Conservation (phyloP, 176 grass and related monocot genomes). For the Avena atlantica region DNA sequence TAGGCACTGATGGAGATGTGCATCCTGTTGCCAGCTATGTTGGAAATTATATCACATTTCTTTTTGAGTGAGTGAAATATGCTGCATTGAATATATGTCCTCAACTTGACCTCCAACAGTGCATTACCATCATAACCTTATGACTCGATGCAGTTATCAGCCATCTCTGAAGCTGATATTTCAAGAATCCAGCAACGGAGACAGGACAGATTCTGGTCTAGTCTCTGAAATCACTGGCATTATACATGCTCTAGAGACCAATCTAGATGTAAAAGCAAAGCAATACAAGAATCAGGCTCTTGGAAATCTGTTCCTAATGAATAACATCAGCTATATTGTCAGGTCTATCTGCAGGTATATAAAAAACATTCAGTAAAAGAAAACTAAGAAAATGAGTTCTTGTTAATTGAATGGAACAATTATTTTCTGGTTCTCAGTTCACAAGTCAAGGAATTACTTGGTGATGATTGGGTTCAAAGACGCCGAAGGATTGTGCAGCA, state of each 20-base stretch:
- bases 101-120: background rate
- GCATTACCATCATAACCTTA: too few species aligned
- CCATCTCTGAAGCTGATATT: constrained; percentile 56
- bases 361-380: background rate
- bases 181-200: constrained; percentile 46
- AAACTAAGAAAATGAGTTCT: background rate
- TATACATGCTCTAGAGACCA: constrained; percentile 66
- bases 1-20: constrained; percentile 50
- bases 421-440: constrained; percentile 55
- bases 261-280: constrained; percentile 65
- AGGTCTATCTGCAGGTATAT: constrained; percentile 69
- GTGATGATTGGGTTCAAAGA: constrained; percentile 75
- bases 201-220: constrained; percentile 51
- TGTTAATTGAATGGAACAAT: constrained; percentile 25
- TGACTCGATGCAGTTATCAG: constrained; percentile 54
- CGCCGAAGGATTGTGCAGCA: constrained; percentile 67
- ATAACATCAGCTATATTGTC: constrained; percentile 78
- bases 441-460: constrained; percentile 60
- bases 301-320: constrained; percentile 72
- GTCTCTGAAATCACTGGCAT: constrained; percentile 44
- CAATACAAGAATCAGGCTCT: constrained; percentile 55
- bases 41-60: constrained; percentile 62
- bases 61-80: constrained; percentile 68
- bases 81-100: background rate
- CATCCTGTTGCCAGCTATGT: constrained; percentile 71